Base-by-base conservation (phyloP, 1,284 basidiomycete species). In the Trametes sp. region DNA sequence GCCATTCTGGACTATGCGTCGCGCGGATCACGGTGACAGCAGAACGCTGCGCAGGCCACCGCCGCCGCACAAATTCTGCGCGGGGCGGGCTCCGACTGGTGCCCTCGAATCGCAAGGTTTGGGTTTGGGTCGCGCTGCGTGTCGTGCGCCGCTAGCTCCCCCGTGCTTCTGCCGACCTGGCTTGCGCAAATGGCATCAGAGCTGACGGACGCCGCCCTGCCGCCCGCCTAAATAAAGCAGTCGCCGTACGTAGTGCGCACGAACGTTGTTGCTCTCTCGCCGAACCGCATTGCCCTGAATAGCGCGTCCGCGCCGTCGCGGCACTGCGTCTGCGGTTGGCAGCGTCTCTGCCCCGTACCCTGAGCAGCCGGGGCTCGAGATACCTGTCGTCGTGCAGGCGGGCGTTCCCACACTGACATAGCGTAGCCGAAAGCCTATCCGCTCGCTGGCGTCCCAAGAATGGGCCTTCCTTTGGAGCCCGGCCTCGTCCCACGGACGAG, bases 371-470 rank as follows among this genome's bases (percentile, higher is more conserved):
- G 11, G 31, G 5, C 31, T 41, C 38, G 38, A 8, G 36, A 41
- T 19, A n/a, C 6, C 14, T 41, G 38, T 41, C 6, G 38, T 16
- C 13, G 23, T 26, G 45, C 45, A 16, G 28, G n/a, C 45, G 8
- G 28, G n/a, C 19, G 48, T 49, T 49, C 48, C 29, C 48, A 29
- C 48, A 24, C 13, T 24, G 48, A 49, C 42, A 26, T 24, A 14
- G 35, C 35, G 51, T 16, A 53, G 51, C 51, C 51, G 51, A 53
- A 21, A 53, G 51, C 23, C 36, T 53, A 53, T 53, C 35, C 51
- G 51, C 51, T 36, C 35, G 36, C 11, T 16, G 35, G 23, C 35
- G 51, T 14, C 35, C 51, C 51, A 24, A 2, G n/a, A 26, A 53
- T 28, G 35, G 35, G 36, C 51, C 51, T 53, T 36, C 36, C 51